phyloP scores from a whole-genome alignment of 768 basidiomycete species.

The Thelephora ganbajun region DNA sequence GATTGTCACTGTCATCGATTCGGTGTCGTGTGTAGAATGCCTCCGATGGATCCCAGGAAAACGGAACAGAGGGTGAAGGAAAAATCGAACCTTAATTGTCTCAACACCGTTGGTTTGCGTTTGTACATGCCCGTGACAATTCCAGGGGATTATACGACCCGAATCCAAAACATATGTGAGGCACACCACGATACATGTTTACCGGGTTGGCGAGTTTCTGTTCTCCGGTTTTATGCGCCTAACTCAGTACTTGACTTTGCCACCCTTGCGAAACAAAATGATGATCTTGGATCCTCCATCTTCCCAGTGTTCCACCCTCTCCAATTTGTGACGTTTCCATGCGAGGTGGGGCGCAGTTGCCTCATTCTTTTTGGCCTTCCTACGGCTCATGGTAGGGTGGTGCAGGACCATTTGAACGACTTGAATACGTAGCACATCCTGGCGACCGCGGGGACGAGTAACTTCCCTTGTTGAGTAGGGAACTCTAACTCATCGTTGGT shows the following conservation, averaged over 20 bases:
- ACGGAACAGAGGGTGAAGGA: too few relatives aligned
- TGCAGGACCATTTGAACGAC: conserved; percentile 47
- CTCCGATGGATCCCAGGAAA: too few relatives aligned
- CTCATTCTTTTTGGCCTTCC: conserved; percentile 54
- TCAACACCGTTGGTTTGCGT: too few relatives aligned
- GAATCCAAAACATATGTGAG: too few relatives aligned
- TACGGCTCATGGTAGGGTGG: conserved; percentile 36
- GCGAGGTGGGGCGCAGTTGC: conserved; percentile 45
- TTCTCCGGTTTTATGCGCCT: conserved; percentile 26
- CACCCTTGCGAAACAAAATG: conserved; percentile 31
- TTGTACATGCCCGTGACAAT: too few relatives aligned
- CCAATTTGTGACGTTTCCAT: conserved; percentile 47
- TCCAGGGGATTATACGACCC: too few relatives aligned
- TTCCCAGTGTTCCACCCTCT: conserved; percentile 57
- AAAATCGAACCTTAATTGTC: too few relatives aligned
- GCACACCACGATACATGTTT: too few relatives aligned
- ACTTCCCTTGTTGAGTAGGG: conserved; percentile 46
- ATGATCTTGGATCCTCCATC: conserved; percentile 36
- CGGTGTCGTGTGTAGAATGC: too few relatives aligned
- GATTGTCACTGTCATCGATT: too few relatives aligned
- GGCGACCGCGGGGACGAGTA: conserved; percentile 33
- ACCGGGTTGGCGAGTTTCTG: too few relatives aligned
- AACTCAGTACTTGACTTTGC: conserved; percentile 40
- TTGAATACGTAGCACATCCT: conserved; percentile 38
- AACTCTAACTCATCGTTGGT: conserved; percentile 45